Base-by-base conservation (phyloP, 139 green algal genomes). In the Penium margaritaceum region DNA sequence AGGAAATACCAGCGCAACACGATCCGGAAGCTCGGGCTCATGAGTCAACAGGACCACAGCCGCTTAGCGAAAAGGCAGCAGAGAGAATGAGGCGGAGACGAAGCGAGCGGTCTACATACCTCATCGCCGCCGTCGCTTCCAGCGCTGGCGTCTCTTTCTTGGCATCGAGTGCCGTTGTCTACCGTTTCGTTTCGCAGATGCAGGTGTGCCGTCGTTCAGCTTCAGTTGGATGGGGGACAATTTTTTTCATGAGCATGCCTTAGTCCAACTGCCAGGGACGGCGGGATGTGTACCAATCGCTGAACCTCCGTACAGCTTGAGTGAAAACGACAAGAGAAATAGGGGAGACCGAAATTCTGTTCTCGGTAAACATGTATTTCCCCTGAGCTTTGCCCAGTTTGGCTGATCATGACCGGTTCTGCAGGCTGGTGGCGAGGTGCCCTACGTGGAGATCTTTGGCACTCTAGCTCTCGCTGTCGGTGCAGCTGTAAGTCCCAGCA, bases 131-230 rank as follows among this genome's bases (percentile, higher is more conserved):
- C 5, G 61, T 79, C 5, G 72, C 66, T 9, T 79, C 72, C 2
- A 79, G 46, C 36, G 61, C 78, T 21, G 72, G 72, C 17, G 78
- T 79, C 30, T 53, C 38, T 15, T 35, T 30, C 30, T 30, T 79
- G 15, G 72, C 72, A 17, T 33, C 27, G 17, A 67, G 36, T 19
- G 72, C 72, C 15, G 72, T 79, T 5, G 30, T 47, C 24, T 77
- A 79, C 35, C 63, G 72, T 17, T 79, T 79, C 54, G 39, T 79
- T 39, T 79, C 30, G 24, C 72, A 79, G 57, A 74, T 77, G 51
- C 64, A 77, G 72, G 72, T 79, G 54, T n/a, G n/a, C n/a, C n/a
- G n/a, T n/a, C n/a, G n/a, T n/a, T n/a, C n/a, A n/a, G n/a, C n/a
- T 43, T 19, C 63, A 39, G 36, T 68, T 5, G 46, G 15, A 68